Conservation (phyloP, 139 green algal species). For the Chlorella sp. region DNA sequence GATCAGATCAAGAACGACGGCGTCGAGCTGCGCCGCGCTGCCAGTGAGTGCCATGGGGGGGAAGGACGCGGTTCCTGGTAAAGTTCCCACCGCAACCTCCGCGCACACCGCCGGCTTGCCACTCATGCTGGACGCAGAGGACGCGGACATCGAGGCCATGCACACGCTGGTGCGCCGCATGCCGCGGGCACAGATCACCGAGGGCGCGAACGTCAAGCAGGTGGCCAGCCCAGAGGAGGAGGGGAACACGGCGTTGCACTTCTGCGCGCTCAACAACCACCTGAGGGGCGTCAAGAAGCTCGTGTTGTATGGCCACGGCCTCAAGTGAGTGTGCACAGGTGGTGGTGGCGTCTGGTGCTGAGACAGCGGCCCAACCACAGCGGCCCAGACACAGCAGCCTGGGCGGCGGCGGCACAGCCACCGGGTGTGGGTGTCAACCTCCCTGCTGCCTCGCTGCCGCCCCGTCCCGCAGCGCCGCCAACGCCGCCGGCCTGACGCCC, state of each 20-base stretch:
- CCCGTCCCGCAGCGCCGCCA: neutral
- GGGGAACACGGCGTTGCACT: neutral
- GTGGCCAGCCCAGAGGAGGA: neutral
- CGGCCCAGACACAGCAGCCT: neutral
- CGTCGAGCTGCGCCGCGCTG: neutral
- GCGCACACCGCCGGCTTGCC: neutral
- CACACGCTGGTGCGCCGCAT: neutral
- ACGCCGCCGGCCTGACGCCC: neutral
- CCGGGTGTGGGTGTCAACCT: neutral
- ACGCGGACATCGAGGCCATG: neutral
- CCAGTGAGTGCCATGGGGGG: neutral
- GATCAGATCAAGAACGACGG: neutral
- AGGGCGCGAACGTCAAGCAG: neutral
- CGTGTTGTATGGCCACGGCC: conserved; percentile 3
- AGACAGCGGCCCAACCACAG: too few species aligned
- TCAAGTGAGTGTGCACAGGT: conserved; percentile 3
- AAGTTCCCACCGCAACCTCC: neutral
- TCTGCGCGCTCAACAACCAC: neutral
- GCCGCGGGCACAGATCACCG: neutral
- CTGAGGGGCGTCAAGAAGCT: neutral
- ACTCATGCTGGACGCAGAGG: neutral
- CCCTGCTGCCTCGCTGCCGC: neutral
- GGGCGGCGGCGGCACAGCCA: too few species aligned
- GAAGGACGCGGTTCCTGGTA: neutral
- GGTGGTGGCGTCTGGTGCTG: neutral